Percentiles rank a stretch among this genome's conserved stretches.
These are phyloP conservation scores for Cutaneotrichosporon curvatum DNA, from an alignment of 1,284 basidiomycete species.

Conservation along the genomic window DNA sequence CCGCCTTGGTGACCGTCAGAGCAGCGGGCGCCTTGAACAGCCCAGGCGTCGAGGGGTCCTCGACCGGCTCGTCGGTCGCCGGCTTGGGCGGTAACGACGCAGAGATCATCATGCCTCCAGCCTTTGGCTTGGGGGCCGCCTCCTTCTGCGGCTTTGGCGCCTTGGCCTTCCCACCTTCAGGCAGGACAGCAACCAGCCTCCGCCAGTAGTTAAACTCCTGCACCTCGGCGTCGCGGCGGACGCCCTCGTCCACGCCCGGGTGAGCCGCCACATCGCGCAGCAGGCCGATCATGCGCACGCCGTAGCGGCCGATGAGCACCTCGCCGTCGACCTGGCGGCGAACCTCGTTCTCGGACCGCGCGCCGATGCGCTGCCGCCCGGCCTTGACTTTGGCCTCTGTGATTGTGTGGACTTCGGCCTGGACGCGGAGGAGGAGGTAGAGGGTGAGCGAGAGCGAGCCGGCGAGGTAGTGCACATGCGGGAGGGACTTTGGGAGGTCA, in stretches of 20 bases:
- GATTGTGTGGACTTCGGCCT: slow-evolving; percentile 59
- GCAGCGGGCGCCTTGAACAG: slow-evolving; percentile 40
- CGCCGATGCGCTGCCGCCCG: slow-evolving; percentile 64
- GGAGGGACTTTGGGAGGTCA: slow-evolving; percentile 40
- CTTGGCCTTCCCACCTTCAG: slow-evolving; percentile 7
- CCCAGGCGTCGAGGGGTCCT: slow-evolving; percentile 9
- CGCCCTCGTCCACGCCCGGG: slow-evolving; percentile 28
- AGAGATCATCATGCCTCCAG: slow-evolving; percentile 4
- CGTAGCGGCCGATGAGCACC: slow-evolving; percentile 41
- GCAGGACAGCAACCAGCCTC: slow-evolving; percentile 24
- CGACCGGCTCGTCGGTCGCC: not conserved
- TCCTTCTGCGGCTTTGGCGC: not conserved
- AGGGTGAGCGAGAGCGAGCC: slow-evolving; percentile 49
- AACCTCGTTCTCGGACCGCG: slow-evolving; percentile 60
- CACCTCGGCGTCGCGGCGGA: slow-evolving; percentile 37
- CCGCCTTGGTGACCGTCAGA: slow-evolving; percentile 47
- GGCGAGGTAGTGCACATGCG: slow-evolving; percentile 46
- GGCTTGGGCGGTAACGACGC: not conserved
- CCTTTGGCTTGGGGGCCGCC: slow-evolving; percentile 3
- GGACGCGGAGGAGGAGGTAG: slow-evolving; percentile 45
- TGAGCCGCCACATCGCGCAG: slow-evolving; percentile 33
- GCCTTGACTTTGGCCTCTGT: slow-evolving; percentile 60
- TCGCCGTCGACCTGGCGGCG: slow-evolving; percentile 52
- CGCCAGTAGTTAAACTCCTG: slow-evolving; percentile 40
- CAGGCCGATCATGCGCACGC: slow-evolving; percentile 31